phyloP scores from a whole-genome alignment of 495 filamentous ascomycete species.

The Chaetomium cochliodes region DNA sequence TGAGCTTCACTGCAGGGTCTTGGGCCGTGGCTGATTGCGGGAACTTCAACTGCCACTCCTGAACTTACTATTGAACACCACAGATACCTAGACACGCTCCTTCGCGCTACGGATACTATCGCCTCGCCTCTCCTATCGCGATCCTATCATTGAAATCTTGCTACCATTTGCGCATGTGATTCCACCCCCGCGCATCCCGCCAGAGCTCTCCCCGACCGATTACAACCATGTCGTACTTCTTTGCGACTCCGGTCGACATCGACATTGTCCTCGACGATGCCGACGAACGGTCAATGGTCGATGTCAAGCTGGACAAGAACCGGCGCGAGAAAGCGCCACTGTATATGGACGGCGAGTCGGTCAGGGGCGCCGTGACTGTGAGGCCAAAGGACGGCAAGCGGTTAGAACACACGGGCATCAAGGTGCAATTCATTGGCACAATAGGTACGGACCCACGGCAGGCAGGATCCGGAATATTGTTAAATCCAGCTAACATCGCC shows the following conservation, averaged over 20 bases:
- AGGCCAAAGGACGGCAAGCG: conserved; percentile 98
- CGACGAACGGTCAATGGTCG: conserved; percentile 91
- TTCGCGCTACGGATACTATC: background rate
- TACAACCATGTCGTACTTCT: conserved; percentile 88
- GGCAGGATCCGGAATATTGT: background rate
- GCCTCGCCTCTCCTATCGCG: background rate
- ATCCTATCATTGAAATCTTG: background rate
- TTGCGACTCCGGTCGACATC: conserved; percentile 96
- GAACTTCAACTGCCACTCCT: background rate
- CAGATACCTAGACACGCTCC: background rate
- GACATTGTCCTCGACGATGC: conserved; percentile 94
- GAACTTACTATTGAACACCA: background rate
- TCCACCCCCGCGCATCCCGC: background rate
- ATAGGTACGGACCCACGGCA: conserved; percentile 63
- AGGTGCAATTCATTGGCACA: conserved; percentile 98
- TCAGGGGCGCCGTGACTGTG: conserved; percentile 91
- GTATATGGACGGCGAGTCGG: conserved; percentile 97
- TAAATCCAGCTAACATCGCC: conserved; percentile 1
- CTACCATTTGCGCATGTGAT: background rate
- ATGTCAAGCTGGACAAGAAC: conserved; percentile 97
- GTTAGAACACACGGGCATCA: conserved; percentile 97
- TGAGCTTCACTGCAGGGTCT: background rate
- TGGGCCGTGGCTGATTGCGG: background rate
- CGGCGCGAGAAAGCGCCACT: conserved; percentile 92
- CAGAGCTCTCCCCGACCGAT: background rate